Evolutionary conservation across 495 filamentous ascomycete species (phyloP).

Genomic region (Pyrenopolyporus hunteri): DNA sequence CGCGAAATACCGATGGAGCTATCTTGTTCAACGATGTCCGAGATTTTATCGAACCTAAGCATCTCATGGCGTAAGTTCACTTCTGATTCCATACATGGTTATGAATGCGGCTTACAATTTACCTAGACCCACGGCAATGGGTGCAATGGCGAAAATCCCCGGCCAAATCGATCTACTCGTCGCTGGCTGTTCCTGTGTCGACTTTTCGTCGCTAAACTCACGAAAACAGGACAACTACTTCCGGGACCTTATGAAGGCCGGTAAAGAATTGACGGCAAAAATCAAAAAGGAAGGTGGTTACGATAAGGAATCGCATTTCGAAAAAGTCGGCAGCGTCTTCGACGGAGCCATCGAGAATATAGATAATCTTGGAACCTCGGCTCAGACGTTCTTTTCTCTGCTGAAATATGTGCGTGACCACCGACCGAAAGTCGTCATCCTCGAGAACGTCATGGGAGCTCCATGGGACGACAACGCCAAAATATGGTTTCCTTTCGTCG

Average conservation of each 20-base stretch:
- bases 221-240: constrained; percentile 39
- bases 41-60: constrained; percentile 57
- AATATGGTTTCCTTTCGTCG: constrained; percentile 54
- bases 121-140: constrained; percentile 72
- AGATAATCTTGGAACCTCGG: constrained; percentile 67
- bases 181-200: constrained; percentile 79
- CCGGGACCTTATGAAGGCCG: neutral
- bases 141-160: constrained; percentile 64
- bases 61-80: constrained; percentile 61
- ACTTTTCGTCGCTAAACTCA: constrained; percentile 67
- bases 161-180: constrained; percentile 69
- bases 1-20: constrained; percentile 64
- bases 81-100: neutral
- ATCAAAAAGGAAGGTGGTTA: neutral
- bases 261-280: neutral
- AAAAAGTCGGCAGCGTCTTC: constrained; percentile 5
- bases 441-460: constrained; percentile 74
- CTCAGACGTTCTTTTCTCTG: constrained; percentile 70
- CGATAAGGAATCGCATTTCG: neutral
- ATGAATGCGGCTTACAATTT: constrained; percentile 19
- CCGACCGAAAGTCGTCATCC: constrained; percentile 68
- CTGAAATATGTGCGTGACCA: constrained; percentile 60
- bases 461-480: constrained; percentile 65
- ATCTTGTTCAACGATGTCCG: constrained; percentile 73
- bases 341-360: constrained; percentile 41